phyloP scores from a whole-genome alignment of 495 filamentous ascomycete species.

The Lophium mytilinum region DNA sequence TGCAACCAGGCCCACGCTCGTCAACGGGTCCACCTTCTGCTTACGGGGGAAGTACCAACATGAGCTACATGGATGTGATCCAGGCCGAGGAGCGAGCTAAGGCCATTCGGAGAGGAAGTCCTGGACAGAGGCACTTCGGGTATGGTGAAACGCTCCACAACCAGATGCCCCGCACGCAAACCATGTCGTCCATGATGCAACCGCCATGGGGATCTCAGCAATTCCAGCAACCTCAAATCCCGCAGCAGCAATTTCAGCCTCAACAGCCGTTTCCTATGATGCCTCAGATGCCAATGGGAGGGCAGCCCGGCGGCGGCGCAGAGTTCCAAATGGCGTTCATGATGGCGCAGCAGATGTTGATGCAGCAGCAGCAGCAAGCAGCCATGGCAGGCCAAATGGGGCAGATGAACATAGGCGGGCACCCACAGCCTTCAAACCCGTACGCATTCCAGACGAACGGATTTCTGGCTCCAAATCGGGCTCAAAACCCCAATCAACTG shows the following conservation, averaged over 20 bases:
- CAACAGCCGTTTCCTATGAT: not conserved
- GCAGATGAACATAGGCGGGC: not conserved
- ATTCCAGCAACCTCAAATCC: conserved; percentile 13
- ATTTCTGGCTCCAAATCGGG: not conserved
- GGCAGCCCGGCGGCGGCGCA: not conserved
- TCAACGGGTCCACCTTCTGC: conserved; percentile 46
- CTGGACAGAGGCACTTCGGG: conserved; percentile 33
- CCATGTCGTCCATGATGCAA: conserved; percentile 3
- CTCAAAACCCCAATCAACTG: conserved; percentile 1
- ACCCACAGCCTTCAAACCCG: not conserved
- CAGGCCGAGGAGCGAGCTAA: conserved; percentile 71
- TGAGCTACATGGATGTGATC: conserved; percentile 83
- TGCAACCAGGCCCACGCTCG: conserved; percentile 21
- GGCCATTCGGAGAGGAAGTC: conserved; percentile 71
- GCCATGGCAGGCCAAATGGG: not conserved
- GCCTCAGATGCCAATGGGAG: not conserved
- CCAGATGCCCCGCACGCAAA: not conserved
- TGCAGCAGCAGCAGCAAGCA: not conserved
- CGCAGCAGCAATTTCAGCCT: conserved; percentile 1
- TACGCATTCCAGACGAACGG: not conserved
- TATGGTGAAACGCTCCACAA: not conserved
- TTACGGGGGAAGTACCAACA: conserved; percentile 38
- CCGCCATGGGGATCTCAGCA: conserved; percentile 5
- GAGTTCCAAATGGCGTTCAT: not conserved
- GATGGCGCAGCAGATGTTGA: not conserved